A percentile compares a stretch with the other conserved stretches of the same genome.
phyloP scores from a whole-genome alignment of 768 basidiomycete genomes.

The Tricholoma bakamatsutake region DNA sequence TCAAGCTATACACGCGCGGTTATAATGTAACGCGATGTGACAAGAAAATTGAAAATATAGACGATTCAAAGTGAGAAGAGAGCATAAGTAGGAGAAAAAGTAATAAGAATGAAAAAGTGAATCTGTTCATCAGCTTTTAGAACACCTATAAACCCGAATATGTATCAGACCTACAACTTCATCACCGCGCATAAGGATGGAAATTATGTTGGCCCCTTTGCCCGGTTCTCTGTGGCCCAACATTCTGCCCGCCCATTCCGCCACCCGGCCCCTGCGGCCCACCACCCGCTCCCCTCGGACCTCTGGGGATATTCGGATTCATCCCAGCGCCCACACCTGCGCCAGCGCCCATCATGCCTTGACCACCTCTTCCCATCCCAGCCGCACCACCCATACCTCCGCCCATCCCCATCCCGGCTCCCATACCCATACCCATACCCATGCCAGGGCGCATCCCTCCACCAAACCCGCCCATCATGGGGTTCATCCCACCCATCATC shows the following conservation, averaged over 20 bases:
- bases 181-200: slow-evolving; percentile 75
- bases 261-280: slow-evolving; percentile 31
- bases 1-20: neutral
- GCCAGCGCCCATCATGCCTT: slow-evolving; percentile 33
- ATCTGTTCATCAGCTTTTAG: neutral
- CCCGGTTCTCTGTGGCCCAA: slow-evolving; percentile 68
- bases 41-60: neutral
- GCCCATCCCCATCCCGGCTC: slow-evolving; percentile 30
- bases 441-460: slow-evolving; percentile 27
- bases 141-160: neutral
- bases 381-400: slow-evolving; percentile 36
- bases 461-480: slow-evolving; percentile 37
- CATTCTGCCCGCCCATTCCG: slow-evolving; percentile 45
- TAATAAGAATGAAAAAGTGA: neutral
- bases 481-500: slow-evolving; percentile 42
- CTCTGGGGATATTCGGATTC: slow-evolving; percentile 58
- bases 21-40: neutral
- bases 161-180: neutral
- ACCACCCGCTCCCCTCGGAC: slow-evolving; percentile 53
- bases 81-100: neutral
- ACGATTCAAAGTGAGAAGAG: neutral
- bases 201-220: slow-evolving; percentile 77
- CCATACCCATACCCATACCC: slow-evolving; percentile 37
- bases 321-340: slow-evolving; percentile 29
- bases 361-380: slow-evolving; percentile 33